These are phyloP conservation scores for Solanum bulbocastanum DNA, from an alignment of 257 asterid species.

Conservation along the genomic window DNA sequence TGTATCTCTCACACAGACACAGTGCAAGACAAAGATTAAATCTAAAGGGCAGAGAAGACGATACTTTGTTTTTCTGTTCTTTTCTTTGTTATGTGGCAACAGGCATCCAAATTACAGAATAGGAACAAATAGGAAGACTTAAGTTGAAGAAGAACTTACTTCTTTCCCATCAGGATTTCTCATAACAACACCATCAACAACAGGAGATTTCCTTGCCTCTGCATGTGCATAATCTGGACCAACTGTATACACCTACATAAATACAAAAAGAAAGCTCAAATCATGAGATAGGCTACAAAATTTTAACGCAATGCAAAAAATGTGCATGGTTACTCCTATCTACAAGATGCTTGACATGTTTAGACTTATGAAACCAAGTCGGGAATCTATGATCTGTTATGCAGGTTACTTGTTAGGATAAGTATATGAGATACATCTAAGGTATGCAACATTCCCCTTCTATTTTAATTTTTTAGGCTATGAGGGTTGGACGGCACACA, in stretches of 20 bases:
- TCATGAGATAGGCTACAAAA: neutral
- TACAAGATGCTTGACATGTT: neutral
- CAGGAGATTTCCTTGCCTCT: slow-evolving; percentile 99
- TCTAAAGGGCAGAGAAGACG: neutral
- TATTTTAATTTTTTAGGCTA: neutral
- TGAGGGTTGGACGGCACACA: neutral
- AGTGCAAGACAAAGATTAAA: neutral
- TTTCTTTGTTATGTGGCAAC: neutral
- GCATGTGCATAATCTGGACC: slow-evolving; percentile 99
- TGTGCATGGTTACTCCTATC: neutral
- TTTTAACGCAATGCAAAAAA: neutral
- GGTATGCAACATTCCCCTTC: neutral
- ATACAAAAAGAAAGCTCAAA: neutral
- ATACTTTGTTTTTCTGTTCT: neutral
- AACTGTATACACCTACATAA: slow-evolving; percentile 76
- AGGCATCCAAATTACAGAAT: neutral
- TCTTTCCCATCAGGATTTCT: slow-evolving; percentile 98
- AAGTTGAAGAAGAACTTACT: slow-evolving; percentile 34
- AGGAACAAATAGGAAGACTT: neutral
- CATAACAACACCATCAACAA: slow-evolving; percentile 99
- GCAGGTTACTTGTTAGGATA: neutral
- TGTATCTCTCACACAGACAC: neutral
- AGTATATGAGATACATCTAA: neutral
- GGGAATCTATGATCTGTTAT: neutral
- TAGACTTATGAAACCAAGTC: neutral